Evolutionary conservation across 208 protist genomes (phyloP).

Genomic region (Kentomonas sorsogonicus): DNA sequence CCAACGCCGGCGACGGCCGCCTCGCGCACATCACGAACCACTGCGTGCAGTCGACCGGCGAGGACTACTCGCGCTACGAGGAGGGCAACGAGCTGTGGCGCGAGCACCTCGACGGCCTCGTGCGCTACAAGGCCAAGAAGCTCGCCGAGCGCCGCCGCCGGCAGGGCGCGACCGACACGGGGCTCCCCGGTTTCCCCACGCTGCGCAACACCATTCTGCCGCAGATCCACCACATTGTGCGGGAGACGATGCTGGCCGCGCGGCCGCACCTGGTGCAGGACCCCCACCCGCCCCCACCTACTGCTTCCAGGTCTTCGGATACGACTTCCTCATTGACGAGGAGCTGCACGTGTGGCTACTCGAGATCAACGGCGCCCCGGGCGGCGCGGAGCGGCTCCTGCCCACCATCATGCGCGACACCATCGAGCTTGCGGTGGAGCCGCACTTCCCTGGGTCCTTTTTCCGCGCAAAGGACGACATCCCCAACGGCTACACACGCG

Average conservation of each 20-base stretch:
- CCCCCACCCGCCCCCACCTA: conserved; percentile 27
- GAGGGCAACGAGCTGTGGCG: conserved; percentile 75
- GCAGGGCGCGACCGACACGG: conserved; percentile 3
- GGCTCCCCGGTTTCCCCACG: conserved; percentile 11
- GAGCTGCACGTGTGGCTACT: conserved; percentile 57
- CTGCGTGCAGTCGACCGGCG: conserved; percentile 34
- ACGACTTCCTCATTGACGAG: conserved; percentile 70
- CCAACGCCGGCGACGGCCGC: conserved; percentile 17
- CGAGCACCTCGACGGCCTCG: conserved; percentile 69
- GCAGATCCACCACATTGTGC: conserved; percentile 69
- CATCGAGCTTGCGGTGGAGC: conserved; percentile 60
- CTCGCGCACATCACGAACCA: conserved; percentile 74
- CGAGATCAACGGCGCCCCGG: conserved; percentile 64
- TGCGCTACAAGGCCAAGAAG: conserved; percentile 60
- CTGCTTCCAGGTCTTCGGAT: conserved; percentile 69
- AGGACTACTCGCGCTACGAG: conserved; percentile 31
- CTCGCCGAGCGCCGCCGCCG: conserved; percentile 13
- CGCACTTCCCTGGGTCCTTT: conserved; percentile 53
- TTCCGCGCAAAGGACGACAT: too few relatives aligned
- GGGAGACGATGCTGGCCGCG: conserved; percentile 52
- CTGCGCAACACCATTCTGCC: conserved; percentile 57
- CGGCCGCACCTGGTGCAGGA: conserved; percentile 34
- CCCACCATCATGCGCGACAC: conserved; percentile 59
- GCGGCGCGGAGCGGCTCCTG: conserved; percentile 45
- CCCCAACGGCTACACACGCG: conserved; percentile 49